These are phyloP conservation scores for Pythium plurisporium DNA, from an alignment of 352 stramenopile genomes.

Conservation along the genomic window DNA sequence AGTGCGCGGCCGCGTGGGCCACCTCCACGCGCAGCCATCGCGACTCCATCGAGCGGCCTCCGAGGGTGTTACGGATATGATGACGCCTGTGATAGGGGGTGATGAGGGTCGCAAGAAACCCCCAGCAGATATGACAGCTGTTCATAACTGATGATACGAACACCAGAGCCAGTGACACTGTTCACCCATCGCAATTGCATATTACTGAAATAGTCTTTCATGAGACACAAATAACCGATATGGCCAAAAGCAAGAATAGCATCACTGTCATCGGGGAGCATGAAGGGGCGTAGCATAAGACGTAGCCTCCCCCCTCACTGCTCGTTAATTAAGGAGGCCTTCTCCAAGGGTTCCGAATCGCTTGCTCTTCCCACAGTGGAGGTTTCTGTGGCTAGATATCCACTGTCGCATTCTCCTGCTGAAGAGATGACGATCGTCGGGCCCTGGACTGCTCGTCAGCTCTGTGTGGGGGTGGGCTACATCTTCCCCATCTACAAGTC, in stretches of 20 bases:
- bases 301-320: not conserved
- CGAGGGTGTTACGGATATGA: not conserved
- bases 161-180: conserved; percentile 4
- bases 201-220: not conserved
- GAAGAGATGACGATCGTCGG: conserved; percentile 52
- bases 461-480: conserved; percentile 52
- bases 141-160: conserved; percentile 15
- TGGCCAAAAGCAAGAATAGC: conserved; percentile 4
- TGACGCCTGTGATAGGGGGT: not conserved
- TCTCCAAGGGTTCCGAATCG: too few relatives aligned
- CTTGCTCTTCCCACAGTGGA: too few relatives aligned
- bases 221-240: not conserved
- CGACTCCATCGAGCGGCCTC: conserved; percentile 1
- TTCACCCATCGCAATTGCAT: too few relatives aligned
- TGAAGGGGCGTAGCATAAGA: not conserved
- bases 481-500: conserved; percentile 67
- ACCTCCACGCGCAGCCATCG: conserved; percentile 36
- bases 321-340: too few relatives aligned
- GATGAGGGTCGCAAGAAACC: not conserved
- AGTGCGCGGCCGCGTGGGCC: conserved; percentile 18
- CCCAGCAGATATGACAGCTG: not conserved
- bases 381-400: too few relatives aligned
- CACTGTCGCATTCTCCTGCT: not conserved
- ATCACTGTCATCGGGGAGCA: not conserved
- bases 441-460: conserved; percentile 37